Evolutionary conservation across 768 basidiomycete genomes (phyloP), one percentile per base, ranked within the genome.

Genomic region (Tylopilus intermedius): DNA sequence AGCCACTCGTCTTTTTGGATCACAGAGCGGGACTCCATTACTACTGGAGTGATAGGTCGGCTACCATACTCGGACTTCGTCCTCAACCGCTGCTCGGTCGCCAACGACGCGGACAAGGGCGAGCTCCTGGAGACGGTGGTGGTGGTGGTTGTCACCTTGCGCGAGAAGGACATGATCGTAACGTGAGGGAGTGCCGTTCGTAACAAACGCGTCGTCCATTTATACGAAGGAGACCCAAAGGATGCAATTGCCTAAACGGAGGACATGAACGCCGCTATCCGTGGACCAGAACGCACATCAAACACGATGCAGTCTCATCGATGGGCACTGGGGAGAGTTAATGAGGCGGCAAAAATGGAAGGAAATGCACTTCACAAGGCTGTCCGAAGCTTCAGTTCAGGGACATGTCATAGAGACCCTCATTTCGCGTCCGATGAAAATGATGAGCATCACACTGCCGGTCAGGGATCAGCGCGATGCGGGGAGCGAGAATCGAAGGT

Each of bases 1-100:
- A 69, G 61, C 67, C 67, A 69, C 21, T 63, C 61, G 5, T 67
- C 65, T 47, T 59, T 67, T 47, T 57, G 63, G 38, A 59, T 61
- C 8, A 51, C 21, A 13, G 54, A n/a, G 14, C 58, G 59, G 14
- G 59, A 0, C 22, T 62, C 65, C 22, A 50, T 24, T 0, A 58
- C 1, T 10, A 15, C 1, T 1, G 62, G 62, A 8, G 62, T 65
- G 45, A 50, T 33, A 14, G 62, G 54, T 15, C 62, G 54, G 45
- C 50, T 46, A 33, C 62, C 55, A 26, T 45, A 57, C 40, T 55
- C 62, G 29, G 64, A 61, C 13, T 26, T 0, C 24, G 63, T 59
- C 47, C 58, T 65, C 47, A 50, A 44, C 29, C 56, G 50, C n/a
- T 45, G 47, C 37, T 60, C 58, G 30, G 50, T 44, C 2, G 42